Conservation (phyloP, 768 basidiomycete genomes). For the Trametes villosa region DNA sequence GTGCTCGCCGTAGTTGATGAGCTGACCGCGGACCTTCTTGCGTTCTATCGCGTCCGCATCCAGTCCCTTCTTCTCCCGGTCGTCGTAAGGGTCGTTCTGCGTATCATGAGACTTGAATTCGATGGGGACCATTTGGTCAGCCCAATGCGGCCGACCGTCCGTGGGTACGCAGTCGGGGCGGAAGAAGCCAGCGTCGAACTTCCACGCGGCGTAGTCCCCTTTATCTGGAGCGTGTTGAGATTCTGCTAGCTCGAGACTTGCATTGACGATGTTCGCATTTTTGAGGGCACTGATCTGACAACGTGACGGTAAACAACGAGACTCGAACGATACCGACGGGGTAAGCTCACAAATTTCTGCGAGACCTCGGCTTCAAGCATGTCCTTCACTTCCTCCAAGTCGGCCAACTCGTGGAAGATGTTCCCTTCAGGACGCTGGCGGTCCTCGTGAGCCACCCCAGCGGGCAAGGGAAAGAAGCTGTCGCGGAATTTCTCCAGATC, state of each 20-base stretch:
- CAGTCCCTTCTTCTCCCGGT: neutral
- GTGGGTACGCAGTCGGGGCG: neutral
- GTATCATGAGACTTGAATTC: constrained; percentile 7
- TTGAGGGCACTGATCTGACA: neutral
- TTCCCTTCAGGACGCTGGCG: neutral
- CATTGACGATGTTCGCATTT: neutral
- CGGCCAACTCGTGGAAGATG: neutral
- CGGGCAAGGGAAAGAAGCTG: neutral
- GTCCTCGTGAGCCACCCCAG: neutral
- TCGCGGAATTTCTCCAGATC: neutral
- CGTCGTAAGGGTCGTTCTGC: constrained; percentile 6
- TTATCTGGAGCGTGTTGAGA: neutral
- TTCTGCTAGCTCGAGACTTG: neutral
- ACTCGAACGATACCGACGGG: neutral
- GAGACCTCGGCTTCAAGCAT: neutral
- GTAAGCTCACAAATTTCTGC: neutral
- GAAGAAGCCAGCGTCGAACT: constrained; percentile 10
- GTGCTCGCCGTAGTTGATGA: constrained; percentile 7
- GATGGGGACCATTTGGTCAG: constrained; percentile 9
- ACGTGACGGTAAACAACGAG: neutral
- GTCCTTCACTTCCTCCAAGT: neutral
- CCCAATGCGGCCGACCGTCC: constrained; percentile 15
- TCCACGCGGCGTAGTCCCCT: neutral
- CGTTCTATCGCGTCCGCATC: neutral
- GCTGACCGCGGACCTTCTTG: constrained; percentile 1